These are phyloP conservation scores for Adenanthera pavonina DNA, from an alignment of 306 rosid species.

Conservation along the genomic window DNA sequence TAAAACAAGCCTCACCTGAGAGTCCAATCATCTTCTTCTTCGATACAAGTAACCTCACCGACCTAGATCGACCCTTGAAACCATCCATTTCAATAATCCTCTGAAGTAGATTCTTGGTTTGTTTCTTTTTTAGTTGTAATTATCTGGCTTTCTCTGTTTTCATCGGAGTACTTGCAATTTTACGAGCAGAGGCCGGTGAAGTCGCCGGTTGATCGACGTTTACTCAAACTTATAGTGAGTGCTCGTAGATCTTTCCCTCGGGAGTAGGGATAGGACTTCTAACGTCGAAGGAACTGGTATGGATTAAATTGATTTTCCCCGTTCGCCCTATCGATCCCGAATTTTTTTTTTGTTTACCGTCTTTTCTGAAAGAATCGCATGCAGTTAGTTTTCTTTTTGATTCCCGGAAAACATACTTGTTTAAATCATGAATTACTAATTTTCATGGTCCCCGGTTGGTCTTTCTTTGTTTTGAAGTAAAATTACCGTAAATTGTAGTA, in stretches of 20 bases:
- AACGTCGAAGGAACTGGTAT: conserved; percentile 40
- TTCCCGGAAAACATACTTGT: neutral
- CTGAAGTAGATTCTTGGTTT: neutral
- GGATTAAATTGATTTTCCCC: neutral
- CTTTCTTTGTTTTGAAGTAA: neutral
- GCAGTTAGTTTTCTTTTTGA: neutral
- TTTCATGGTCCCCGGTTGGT: neutral
- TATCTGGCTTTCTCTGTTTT: neutral
- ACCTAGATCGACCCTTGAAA: neutral
- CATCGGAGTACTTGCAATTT: conserved; percentile 41
- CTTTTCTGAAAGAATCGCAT: neutral
- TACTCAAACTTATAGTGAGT: conserved; percentile 46
- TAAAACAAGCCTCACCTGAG: neutral
- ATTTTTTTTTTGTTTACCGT: neutral
- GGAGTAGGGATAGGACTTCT: conserved; percentile 33
- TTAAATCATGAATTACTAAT: neutral
- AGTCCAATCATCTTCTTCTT: neutral
- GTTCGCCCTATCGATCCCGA: neutral
- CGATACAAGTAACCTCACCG: neutral
- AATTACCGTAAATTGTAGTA: neutral
- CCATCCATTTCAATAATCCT: neutral
- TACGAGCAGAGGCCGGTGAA: conserved; percentile 40
- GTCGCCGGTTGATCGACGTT: conserved; percentile 47
- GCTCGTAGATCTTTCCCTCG: conserved; percentile 48
- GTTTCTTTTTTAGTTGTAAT: neutral